Evolutionary conservation across 2,329 filamentous ascomycete genomes (phyloP).

Genomic region (Hypoxylon sp.): DNA sequence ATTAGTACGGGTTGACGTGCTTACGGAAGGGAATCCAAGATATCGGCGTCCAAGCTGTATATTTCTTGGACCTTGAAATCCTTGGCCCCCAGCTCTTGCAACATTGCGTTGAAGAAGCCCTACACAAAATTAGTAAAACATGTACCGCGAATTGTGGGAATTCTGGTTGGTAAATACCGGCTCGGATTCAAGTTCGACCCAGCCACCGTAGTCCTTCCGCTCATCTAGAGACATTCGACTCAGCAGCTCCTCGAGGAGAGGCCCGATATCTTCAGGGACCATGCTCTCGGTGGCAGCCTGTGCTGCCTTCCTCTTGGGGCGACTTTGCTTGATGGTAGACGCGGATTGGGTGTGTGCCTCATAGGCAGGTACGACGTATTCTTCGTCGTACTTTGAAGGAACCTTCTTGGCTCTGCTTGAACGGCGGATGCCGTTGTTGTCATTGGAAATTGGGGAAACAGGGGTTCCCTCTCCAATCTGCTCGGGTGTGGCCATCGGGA

Average conservation of each 20-base stretch:
- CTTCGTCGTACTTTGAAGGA: constrained; percentile 45
- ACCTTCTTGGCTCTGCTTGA: constrained; percentile 46
- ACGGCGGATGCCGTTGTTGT: constrained; percentile 38
- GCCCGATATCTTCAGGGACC: constrained; percentile 54
- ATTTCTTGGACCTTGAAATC: constrained; percentile 83
- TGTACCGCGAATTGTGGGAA: not conserved
- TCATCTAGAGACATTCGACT: constrained; percentile 66
- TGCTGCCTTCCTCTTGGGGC: constrained; percentile 63
- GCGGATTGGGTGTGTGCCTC: constrained; percentile 30
- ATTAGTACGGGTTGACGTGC: constrained; percentile 43
- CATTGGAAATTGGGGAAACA: constrained; percentile 15
- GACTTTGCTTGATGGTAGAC: constrained; percentile 47
- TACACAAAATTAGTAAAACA: constrained; percentile 55
- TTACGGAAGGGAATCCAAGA: constrained; percentile 74
- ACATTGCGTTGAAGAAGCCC: constrained; percentile 89
- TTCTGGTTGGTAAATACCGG: constrained; percentile 69
- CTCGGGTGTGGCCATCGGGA: constrained; percentile 23
- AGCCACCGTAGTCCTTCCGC: constrained; percentile 76
- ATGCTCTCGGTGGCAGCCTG: constrained; percentile 54
- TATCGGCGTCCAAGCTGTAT: constrained; percentile 77
- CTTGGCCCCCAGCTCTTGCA: constrained; percentile 82
- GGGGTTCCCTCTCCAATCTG: constrained; percentile 12
- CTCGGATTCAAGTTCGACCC: constrained; percentile 90
- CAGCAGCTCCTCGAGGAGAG: constrained; percentile 62
- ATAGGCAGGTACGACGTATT: constrained; percentile 39